Evolutionary conservation across 2,329 filamentous ascomycete genomes (phyloP).

Genomic region (Chlorencoelia australis): DNA sequence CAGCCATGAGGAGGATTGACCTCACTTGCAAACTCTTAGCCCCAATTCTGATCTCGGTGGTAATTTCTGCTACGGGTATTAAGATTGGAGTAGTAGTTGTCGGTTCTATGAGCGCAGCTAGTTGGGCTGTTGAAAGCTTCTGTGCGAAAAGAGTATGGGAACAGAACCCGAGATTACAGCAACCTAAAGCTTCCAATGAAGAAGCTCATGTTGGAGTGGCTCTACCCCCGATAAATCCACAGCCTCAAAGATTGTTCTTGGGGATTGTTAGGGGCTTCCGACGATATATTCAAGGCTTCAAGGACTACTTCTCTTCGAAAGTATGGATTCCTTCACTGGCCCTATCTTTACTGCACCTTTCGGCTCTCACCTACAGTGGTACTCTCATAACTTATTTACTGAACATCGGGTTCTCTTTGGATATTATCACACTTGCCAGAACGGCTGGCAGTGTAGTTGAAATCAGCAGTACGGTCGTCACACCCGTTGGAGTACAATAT

Average conservation of each 20-base stretch:
- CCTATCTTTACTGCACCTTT: constrained; percentile 41
- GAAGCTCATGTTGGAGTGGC: background rate
- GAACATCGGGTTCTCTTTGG: constrained; percentile 37
- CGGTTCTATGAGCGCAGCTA: constrained; percentile 33
- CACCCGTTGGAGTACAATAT: constrained; percentile 37
- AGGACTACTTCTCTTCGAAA: constrained; percentile 29
- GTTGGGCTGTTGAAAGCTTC: constrained; percentile 31
- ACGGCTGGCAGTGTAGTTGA: constrained; percentile 40
- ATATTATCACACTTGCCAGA: constrained; percentile 37
- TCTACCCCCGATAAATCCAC: background rate
- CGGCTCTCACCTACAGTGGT: constrained; percentile 42
- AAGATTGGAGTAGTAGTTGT: constrained; percentile 36
- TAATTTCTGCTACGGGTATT: constrained; percentile 34
- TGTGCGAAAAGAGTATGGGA: constrained; percentile 33
- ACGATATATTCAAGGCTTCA: constrained; percentile 25
- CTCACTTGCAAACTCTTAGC: constrained; percentile 46
- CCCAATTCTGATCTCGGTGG: constrained; percentile 39
- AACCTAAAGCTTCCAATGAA: constrained; percentile 20
- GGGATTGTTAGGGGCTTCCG: constrained; percentile 7
- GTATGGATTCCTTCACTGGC: constrained; percentile 39
- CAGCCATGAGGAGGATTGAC: constrained; percentile 46
- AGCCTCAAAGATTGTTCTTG: background rate
- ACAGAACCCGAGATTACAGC: constrained; percentile 21
- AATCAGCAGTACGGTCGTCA: constrained; percentile 41
- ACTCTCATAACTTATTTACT: constrained; percentile 47